These are phyloP conservation scores for Fusarium pseudograminearum DNA, from an alignment of 2,329 filamentous ascomycete genomes.

Conservation along the genomic window DNA sequence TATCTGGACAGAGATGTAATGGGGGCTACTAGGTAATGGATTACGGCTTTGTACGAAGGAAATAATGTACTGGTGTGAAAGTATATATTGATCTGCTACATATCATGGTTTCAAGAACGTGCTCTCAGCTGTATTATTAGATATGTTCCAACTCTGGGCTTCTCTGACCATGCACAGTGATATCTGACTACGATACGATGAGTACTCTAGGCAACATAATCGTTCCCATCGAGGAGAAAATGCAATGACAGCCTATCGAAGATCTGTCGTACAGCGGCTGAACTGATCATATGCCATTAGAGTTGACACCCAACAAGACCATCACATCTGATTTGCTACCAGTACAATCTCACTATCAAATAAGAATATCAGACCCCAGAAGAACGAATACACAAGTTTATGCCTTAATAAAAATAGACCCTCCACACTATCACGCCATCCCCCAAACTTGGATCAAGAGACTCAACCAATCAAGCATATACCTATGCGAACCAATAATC, in stretches of 20 bases:
- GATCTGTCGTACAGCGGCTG: not conserved
- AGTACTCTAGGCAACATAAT: not conserved
- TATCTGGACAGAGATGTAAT: not conserved
- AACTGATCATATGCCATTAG: not conserved
- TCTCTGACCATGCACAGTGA: not conserved
- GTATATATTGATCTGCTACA: not conserved
- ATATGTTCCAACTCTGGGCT: not conserved
- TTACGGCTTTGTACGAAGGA: not conserved
- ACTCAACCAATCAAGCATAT: not conserved
- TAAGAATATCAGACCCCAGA: not conserved
- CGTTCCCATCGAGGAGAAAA: not conserved
- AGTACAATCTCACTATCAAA: not conserved
- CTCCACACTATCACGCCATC: not conserved
- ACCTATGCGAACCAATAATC: not conserved
- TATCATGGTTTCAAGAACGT: not conserved
- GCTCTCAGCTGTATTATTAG: not conserved
- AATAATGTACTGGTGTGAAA: not conserved
- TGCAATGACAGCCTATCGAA: not conserved
- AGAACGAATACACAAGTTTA: not conserved
- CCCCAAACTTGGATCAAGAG: not conserved
- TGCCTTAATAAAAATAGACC: constrained; percentile 1
- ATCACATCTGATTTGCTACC: not conserved
- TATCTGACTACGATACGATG: fast-evolving
- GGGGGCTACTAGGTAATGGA: not conserved
- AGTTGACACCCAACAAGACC: not conserved